Base-by-base conservation (phyloP, 208 protist species). In the Wallacemonas sp. region DNA sequence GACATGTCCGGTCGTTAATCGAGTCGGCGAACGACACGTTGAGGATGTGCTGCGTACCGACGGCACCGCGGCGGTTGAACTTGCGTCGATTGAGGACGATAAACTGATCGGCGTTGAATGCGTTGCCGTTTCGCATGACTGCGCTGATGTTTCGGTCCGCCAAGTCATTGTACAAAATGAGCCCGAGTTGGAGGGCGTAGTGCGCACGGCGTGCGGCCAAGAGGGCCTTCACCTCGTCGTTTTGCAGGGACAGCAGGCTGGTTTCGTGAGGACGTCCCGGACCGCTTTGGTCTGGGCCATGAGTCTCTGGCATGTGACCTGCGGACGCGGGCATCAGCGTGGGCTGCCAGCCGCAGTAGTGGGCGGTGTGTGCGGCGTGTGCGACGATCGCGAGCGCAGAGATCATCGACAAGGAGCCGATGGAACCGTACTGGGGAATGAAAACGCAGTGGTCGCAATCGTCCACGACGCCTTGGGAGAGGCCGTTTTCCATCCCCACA, bases 391-490 rank as follows among this genome's bases (percentile, higher is more conserved):
- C 70, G 44, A 95, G 73, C 1, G 89, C 89, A 2, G 82, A 90
- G 1, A 91, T 44, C 89, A 95, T 95, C 12, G 84, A 92, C 3
- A 95, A 68, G 1, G 86, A 93, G 11, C 89, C 89, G 28, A 95
- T 89, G 20, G 80, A 89, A 25, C 89, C 89, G 66, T 95, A 95
- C 67, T 95, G 89, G 4, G 89, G 84, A 57, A 95, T 93, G 49
- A 84, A 95, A 0, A 79, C 64, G 44, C 63, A 81, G 42, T 87
- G 55, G 54, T 89, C 74, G 63, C 86, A 92, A 22, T 76, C 14
- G 10, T 67, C 61, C 28, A 33, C 46, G 5, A 92, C 57, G 3
- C 23, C 20, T 7, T 67, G 41, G 0, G 82, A 89, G 25, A 95
- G 49, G 11, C 89, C 89, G 65, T 95, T 95, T 48, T 95, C 86